Evolutionary conservation across 495 filamentous ascomycete species (phyloP), one percentile per base, ranked within the genome.

Genomic region (Clavariopsis aquatica): DNA sequence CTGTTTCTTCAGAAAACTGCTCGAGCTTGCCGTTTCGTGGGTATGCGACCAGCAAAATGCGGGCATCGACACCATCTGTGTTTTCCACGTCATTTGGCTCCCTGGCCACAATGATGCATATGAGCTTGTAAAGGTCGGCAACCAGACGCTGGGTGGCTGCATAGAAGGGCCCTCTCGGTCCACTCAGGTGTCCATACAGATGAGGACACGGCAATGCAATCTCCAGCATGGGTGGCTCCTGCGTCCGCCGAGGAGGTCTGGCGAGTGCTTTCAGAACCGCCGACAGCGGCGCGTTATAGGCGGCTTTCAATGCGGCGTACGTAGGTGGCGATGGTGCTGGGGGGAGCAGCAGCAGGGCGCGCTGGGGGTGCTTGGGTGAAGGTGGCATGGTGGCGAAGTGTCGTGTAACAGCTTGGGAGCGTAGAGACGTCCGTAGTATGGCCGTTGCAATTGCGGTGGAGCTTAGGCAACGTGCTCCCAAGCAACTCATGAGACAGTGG

Each of bases 41-140:
- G 69, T 84, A 82, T 62, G 89, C 84, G 49, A 94, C 72, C 27
- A 96, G 79, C 24, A 96, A 55, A 31, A 96, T 79, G 13, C 93
- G 85, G 1, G 85, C 81, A 78, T 97, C 91, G 36, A 96, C 84
- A 26, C 90, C 88, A 22, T 84, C 84, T 12, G 85, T 83, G 22
- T 83, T 83, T 75, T 86, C 82, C 73, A 90, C 72, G 71, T 92
- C 78, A 60, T 87, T 78, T 20, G 78, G 77, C 13, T 84, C 75
- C 64, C 86, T 80, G 38, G 86, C 81, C 60, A 85, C 88, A 26
- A 91, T 77, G 53, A 86, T 77, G 38, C 85, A 84, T 69, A 94
- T 78, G 46, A 98, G 79, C 68, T 83, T 85, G 80, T 98, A 98
- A 60, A 96, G 69, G 54, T 82, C 84, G 22, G 89, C 89, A 23